Conservation (phyloP, 257 asterid genomes). For the Gentiana straminea region DNA sequence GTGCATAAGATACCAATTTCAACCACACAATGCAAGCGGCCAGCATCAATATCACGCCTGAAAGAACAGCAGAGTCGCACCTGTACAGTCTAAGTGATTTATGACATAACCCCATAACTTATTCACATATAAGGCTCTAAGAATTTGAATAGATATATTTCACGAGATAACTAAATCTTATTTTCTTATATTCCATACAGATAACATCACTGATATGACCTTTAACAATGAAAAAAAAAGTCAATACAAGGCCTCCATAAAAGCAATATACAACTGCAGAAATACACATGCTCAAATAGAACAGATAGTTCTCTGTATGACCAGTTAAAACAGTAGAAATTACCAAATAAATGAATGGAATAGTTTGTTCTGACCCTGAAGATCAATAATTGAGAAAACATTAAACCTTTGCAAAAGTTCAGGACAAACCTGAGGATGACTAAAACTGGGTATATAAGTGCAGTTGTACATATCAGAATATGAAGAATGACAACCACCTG, state of each 20-base stretch:
- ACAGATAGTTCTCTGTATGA: neutral
- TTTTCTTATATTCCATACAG: no score
- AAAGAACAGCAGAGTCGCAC: slow-evolving; percentile 88
- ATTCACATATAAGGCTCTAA: no score
- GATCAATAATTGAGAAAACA: no score
- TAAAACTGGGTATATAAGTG: slow-evolving; percentile 67
- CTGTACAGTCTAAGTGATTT: slow-evolving; percentile 26
- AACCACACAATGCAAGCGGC: slow-evolving; percentile 81
- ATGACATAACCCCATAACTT: no score
- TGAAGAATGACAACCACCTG: slow-evolving; percentile 78
- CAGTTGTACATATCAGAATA: slow-evolving; percentile 48
- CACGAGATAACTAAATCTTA: no score
- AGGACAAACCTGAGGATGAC: slow-evolving; percentile 76
- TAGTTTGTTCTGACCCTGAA: no score
- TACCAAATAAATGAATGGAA: neutral
- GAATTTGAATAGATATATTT: no score
- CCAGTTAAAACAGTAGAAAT: neutral
- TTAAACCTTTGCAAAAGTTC: no score
- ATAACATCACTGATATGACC: no score
- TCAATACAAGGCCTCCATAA: neutral
- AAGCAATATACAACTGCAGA: neutral
- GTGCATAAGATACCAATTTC: slow-evolving; percentile 92
- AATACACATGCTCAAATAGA: neutral
- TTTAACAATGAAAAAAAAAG: neutral
- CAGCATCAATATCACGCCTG: slow-evolving; percentile 75